phyloP scores from a whole-genome alignment of 2,329 filamentous ascomycete genomes.

The Pseudopithomyces chartarum region DNA sequence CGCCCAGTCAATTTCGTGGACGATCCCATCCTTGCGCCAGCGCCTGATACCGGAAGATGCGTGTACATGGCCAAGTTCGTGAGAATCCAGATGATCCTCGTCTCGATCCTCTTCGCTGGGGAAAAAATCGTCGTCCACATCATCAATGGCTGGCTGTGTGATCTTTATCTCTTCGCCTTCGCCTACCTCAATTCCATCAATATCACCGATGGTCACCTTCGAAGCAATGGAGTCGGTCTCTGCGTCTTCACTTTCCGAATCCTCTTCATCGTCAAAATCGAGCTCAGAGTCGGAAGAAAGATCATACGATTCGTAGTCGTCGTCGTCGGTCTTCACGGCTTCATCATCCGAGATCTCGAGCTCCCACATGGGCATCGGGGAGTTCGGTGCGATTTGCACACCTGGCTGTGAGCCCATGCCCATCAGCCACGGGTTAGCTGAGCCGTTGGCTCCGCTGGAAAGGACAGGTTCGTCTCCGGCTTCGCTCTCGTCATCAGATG shows the following conservation, averaged over 20 bases:
- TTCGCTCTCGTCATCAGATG: slow-evolving; percentile 58
- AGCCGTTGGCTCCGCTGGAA: slow-evolving; percentile 48
- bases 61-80: slow-evolving; percentile 80
- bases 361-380: slow-evolving; percentile 38
- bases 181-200: slow-evolving; percentile 74
- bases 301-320: slow-evolving; percentile 48
- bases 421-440: slow-evolving; percentile 41
- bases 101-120: slow-evolving; percentile 74
- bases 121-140: slow-evolving; percentile 82
- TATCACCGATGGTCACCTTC: slow-evolving; percentile 63
- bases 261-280: slow-evolving; percentile 40
- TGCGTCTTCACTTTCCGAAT: slow-evolving; percentile 32
- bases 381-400: slow-evolving; percentile 35
- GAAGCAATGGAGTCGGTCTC: slow-evolving; percentile 35
- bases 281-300: slow-evolving; percentile 65
- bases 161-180: slow-evolving; percentile 79
- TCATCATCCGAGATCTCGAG: slow-evolving; percentile 62
- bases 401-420: slow-evolving; percentile 44
- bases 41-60: slow-evolving; percentile 89
- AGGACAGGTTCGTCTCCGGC: slow-evolving; percentile 45
- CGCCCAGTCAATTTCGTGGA: slow-evolving; percentile 96
- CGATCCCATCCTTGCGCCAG: slow-evolving; percentile 69
- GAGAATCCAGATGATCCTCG: slow-evolving; percentile 79
- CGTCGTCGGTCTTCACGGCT: slow-evolving; percentile 49
- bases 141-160: slow-evolving; percentile 89